phyloP scores from a whole-genome alignment of 2,329 filamentous ascomycete genomes.

The Meredithiella fracta region DNA sequence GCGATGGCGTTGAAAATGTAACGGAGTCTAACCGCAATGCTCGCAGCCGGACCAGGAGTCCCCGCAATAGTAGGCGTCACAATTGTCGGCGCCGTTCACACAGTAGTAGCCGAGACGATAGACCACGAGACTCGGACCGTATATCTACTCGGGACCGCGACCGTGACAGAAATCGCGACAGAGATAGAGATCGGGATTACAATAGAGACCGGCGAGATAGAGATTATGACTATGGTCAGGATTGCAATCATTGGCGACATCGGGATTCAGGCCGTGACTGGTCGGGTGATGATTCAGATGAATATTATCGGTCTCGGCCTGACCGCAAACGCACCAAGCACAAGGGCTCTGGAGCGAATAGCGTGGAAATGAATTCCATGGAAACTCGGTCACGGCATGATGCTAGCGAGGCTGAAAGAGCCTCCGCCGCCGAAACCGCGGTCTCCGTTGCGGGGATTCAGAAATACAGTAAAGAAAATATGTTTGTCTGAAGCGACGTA shows the following conservation, averaged over 20 bases:
- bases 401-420: slow-evolving; percentile 15
- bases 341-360: slow-evolving; percentile 24
- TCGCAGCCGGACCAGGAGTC: slow-evolving; percentile 8
- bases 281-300: slow-evolving; percentile 16
- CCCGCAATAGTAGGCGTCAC: background rate
- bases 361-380: slow-evolving; percentile 34
- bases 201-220: slow-evolving; percentile 13
- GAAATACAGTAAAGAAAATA: slow-evolving; percentile 17
- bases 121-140: background rate
- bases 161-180: slow-evolving; percentile 14
- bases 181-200: background rate
- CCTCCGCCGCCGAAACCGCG: slow-evolving; percentile 19
- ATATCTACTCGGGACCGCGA: background rate
- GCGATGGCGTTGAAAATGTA: too few relatives aligned
- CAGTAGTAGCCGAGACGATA: background rate
- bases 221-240: slow-evolving; percentile 23
- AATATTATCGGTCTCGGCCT: slow-evolving; percentile 10
- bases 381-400: background rate
- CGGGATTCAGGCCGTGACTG: slow-evolving; percentile 24
- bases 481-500: slow-evolving; percentile 1
- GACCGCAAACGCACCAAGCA: slow-evolving; percentile 11
- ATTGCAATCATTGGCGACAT: background rate
- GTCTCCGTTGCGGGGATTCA: slow-evolving; percentile 23
- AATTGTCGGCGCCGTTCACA: slow-evolving; percentile 3
- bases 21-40: background rate